phyloP scores from a whole-genome alignment of 1,284 basidiomycete species.

The Sanguinoderma infundibulare region DNA sequence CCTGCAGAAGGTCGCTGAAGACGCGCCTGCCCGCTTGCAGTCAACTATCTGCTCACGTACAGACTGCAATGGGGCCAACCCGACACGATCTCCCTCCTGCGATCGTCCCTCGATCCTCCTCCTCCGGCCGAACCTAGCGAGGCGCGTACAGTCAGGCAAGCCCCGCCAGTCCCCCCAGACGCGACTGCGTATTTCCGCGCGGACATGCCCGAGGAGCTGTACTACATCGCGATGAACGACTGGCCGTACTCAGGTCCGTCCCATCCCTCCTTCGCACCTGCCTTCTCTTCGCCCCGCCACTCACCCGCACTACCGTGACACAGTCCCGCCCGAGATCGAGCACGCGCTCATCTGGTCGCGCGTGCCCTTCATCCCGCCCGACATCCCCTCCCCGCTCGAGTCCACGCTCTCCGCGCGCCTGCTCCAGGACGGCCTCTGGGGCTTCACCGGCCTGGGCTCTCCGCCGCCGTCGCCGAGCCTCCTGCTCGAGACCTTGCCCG shows the following conservation, averaged over 20 bases:
- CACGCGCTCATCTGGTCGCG: constrained; percentile 80
- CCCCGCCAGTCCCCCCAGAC: constrained; percentile 33
- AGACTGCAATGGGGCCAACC: constrained; percentile 76
- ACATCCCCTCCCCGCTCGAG: constrained; percentile 45
- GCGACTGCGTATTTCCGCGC: constrained; percentile 65
- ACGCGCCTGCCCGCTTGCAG: constrained; percentile 39
- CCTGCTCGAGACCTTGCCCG: constrained; percentile 60
- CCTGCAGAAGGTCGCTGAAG: background rate
- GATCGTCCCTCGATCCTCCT: constrained; percentile 29
- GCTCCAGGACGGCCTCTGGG: constrained; percentile 75
- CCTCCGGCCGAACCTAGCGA: background rate
- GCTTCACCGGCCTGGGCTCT: constrained; percentile 66
- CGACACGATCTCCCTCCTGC: constrained; percentile 60
- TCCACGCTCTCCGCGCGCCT: constrained; percentile 54
- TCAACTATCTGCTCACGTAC: constrained; percentile 65
- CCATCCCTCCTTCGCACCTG: constrained; percentile 33
- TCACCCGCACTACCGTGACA: background rate
- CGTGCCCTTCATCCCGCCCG: constrained; percentile 65
- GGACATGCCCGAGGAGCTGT: constrained; percentile 56
- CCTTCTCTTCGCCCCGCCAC: background rate
- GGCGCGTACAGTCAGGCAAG: constrained; percentile 5
- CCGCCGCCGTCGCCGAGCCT: constrained; percentile 67
- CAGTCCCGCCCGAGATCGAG: constrained; percentile 74
- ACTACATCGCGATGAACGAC: constrained; percentile 80
- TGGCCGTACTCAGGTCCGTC: constrained; percentile 82